phyloP scores from a whole-genome alignment of 2,329 filamentous ascomycete species.

The Trichoderma oligosporum region DNA sequence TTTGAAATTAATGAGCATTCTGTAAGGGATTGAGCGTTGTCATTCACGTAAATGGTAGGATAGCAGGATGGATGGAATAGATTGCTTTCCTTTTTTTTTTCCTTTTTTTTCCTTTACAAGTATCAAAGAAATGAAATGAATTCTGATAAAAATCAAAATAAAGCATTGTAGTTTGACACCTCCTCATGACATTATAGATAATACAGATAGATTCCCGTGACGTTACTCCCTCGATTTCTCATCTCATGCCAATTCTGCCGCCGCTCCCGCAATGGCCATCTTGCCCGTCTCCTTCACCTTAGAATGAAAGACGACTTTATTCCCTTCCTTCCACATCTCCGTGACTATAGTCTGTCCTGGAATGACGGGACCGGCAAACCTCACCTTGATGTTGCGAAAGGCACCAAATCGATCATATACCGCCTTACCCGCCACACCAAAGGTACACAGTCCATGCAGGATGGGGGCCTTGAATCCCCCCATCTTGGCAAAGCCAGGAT shows the following conservation, averaged over 20 bases:
- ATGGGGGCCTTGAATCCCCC: conserved; percentile 94
- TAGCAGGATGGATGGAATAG: background rate
- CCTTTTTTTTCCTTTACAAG: background rate
- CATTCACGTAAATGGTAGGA: background rate
- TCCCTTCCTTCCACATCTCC: conserved; percentile 91
- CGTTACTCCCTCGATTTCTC: too few relatives aligned
- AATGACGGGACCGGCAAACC: conserved; percentile 80
- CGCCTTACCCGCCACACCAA: conserved; percentile 88
- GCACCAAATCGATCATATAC: conserved; percentile 77
- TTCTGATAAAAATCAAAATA: too few relatives aligned
- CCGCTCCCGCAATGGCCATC: conserved; percentile 76
- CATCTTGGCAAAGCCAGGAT: conserved; percentile 89
- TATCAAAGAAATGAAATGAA: too few relatives aligned
- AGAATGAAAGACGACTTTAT: conserved; percentile 76
- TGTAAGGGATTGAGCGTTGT: background rate
- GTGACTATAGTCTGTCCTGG: conserved; percentile 87
- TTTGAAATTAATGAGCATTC: background rate
- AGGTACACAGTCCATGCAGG: conserved; percentile 92
- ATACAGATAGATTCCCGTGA: too few relatives aligned
- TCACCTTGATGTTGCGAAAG: conserved; percentile 88
- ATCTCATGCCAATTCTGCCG: conserved; percentile 63
- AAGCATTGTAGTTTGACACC: too few relatives aligned
- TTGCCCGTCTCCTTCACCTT: conserved; percentile 93
- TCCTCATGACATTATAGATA: too few relatives aligned
- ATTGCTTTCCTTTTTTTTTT: background rate